Evolutionary conservation across 202 grass and related monocot genomes (phyloP), one percentile per base, ranked within the genome.

Genomic region (Setaria viridis): DNA sequence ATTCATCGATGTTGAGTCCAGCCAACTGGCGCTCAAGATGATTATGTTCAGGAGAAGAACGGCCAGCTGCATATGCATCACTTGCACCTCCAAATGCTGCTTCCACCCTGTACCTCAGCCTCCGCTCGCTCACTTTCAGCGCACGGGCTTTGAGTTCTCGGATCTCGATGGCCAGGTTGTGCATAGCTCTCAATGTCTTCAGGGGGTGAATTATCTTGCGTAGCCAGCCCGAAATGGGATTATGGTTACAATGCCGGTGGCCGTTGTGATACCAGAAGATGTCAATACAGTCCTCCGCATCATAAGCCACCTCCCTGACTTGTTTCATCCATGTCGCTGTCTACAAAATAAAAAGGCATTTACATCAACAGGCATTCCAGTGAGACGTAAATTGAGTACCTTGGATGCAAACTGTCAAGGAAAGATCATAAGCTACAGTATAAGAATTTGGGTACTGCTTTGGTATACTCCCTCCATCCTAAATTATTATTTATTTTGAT

Each of bases 301-400:
- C 70, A 72, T 72, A 51, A 32, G 70, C 70, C 25, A 72, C 70
- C 46, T 72, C 70, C 46, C 70, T 72, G 45, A 72, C 70, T 72
- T 51, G 56, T 63, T 32, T 78, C 57, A 47, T 47, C 76, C 37
- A 47, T 32, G 58, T 47, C 15, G 1, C 51, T 50, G 70, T 72
- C 70, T 72, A 72, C 25, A 51, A 49, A 50, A 72, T 15, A 72
- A 72, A 30, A 32, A 1, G 13, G 6, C 46, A 33, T 50, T 43
- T 16, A 4, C 7, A 17, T 32, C 9, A 72, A 49, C 46, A 32
- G 21, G 25, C 46, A 72, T 69, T 43, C 13, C 13, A 51, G 13
- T 7, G 13, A 50, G 3, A 50, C 3, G 1, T 20, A 34, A 68
- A 42, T 42, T 9, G 17, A 3, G 19, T 48, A 30, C 2, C n/a